Evolutionary conservation across 2,329 filamentous ascomycete genomes (phyloP).

Genomic region (Xylaria sp.): DNA sequence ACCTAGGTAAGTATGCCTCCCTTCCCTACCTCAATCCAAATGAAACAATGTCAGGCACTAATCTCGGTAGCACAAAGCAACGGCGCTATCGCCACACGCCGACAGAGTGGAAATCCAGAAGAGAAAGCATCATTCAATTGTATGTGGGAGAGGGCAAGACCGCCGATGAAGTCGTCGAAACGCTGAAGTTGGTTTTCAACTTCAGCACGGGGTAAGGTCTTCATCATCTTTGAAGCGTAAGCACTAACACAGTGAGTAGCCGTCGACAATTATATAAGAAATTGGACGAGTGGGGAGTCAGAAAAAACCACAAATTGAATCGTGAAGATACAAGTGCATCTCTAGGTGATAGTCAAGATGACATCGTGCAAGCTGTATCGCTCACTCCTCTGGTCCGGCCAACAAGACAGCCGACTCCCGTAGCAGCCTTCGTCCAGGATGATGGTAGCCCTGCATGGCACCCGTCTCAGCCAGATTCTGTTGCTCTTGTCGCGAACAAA

Average conservation of each 20-base stretch:
- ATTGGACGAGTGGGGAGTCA: conserved; percentile 22
- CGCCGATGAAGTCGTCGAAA: conserved; percentile 20
- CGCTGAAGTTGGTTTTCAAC: conserved; percentile 1
- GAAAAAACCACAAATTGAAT: conserved; percentile 11
- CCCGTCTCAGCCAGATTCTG: neutral
- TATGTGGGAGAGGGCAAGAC: conserved; percentile 7
- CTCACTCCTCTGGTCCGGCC: neutral
- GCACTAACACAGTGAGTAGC: conserved; percentile 2
- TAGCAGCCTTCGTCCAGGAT: neutral
- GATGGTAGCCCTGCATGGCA: neutral
- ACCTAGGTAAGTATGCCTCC: neutral
- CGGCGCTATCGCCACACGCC: conserved; percentile 11
- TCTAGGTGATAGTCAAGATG: neutral
- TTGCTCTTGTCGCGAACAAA: neutral
- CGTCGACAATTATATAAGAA: conserved; percentile 17
- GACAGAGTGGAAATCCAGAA: conserved; percentile 18
- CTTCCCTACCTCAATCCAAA: conserved; percentile 8
- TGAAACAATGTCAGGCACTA: neutral
- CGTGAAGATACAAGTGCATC: neutral
- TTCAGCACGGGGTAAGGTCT: conserved; percentile 19
- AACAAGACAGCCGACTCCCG: neutral
- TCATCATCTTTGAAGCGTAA: neutral
- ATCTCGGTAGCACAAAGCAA: neutral
- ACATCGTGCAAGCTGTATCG: neutral
- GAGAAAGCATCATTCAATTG: conserved; percentile 9